phyloP scores from a whole-genome alignment of 441 rosid genomes.

The Hura crepitans region DNA sequence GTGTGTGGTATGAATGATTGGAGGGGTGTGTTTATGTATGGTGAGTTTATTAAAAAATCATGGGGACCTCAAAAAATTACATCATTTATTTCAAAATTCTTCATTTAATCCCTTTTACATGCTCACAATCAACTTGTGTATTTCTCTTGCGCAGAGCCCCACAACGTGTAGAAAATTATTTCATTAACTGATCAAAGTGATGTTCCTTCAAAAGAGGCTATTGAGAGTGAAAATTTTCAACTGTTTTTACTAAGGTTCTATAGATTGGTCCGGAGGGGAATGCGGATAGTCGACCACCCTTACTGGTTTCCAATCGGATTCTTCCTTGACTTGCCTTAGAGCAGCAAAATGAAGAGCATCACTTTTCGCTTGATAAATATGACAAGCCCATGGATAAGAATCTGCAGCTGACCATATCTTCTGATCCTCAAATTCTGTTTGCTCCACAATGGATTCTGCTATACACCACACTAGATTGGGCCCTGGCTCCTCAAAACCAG shows the following conservation, averaged over 20 bases:
- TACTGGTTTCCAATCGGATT: constrained; percentile 70
- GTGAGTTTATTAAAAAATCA: no score
- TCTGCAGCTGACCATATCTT: constrained; percentile 85
- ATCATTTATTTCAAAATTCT: no score
- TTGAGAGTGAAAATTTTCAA: neutral
- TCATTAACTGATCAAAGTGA: no score
- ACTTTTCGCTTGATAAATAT: constrained; percentile 76
- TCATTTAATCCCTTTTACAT: no score
- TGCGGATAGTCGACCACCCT: constrained; percentile 59
- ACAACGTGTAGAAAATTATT: no score
- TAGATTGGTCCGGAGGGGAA: neutral
- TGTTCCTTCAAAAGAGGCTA: neutral
- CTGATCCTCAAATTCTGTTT: constrained; percentile 78
- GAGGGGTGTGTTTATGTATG: no score
- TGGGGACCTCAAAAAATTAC: no score
- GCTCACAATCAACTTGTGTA: no score
- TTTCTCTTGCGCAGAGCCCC: no score
- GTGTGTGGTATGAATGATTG: no score
- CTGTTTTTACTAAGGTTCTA: neutral
- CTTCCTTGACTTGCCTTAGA: constrained; percentile 67
- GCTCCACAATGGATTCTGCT: constrained; percentile 63
- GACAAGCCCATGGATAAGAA: constrained; percentile 92
- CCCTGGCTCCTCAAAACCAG: constrained; percentile 66
- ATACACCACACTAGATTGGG: constrained; percentile 52
- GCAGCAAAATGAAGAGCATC: constrained; percentile 93